Evolutionary conservation across 148 eudicot species (phyloP), one percentile per base, ranked within the genome.

Genomic region (Chenopodium quinoa): DNA sequence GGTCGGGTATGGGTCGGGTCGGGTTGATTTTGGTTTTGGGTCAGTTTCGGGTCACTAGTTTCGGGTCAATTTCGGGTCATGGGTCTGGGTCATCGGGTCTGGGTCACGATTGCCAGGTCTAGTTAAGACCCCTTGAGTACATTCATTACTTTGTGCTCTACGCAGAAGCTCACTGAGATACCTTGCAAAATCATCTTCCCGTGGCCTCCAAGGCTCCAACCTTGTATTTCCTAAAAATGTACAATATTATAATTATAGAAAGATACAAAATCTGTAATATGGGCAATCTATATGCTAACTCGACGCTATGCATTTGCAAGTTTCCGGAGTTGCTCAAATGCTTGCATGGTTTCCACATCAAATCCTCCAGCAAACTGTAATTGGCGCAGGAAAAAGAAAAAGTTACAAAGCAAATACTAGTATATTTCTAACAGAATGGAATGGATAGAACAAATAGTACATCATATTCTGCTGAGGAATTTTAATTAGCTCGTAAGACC

Each of bases 281-380:
- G 17, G 44, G 40, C 20, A 3, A 68, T 12, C 17, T 31, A 17
- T 31, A 4, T 29, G 44, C 40, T 68, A 68, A 68, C 44, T 29
- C 71, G 8, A 11, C 29, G 8, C 58, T 22, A n/a, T 78, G 84
- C 89, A 83, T 88, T 86, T 16, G 95, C 92, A 58, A 91, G 92
- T 72, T 84, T 80, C 22, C 97, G 88, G 62, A 93, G 95, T 87
- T 93, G 91, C 88, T 93, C 97, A 79, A 93, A 93, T 65, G 95
- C 97, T 46, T 88, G 91, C 97, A 93, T 93, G 34, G 97, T 93
- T 83, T 91, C 97, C 23, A 89, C 91, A 83, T 93, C 95, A 88
- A 93, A 91, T 79, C 97, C 97, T 86, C 97, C 97, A 73, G 97
- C 97, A 88, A 93, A 93, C 97, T 93, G 94, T 86, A 85, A 31